Base-by-base conservation (phyloP, 1,284 basidiomycete genomes). In the Mycosarcoma mackinlayi region DNA sequence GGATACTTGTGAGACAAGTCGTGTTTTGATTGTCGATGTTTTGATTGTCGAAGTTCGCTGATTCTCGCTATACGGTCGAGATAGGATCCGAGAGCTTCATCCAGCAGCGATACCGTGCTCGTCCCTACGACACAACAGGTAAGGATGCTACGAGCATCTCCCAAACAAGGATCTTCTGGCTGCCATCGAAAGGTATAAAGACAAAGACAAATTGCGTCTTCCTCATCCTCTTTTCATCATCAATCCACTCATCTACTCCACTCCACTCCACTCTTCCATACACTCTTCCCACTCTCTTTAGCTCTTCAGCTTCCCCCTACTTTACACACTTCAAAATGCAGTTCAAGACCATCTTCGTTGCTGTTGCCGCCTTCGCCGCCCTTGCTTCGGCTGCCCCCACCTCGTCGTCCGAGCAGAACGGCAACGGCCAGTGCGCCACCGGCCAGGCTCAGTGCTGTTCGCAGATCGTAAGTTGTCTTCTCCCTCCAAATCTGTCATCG, bases 281-380 rank as follows among this genome's bases (percentile, higher is more conserved):
- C 58, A 51, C 58, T 64, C 54, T 63, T 49, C 45, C 50, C 51
- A 50, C 56, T 56, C 57, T 65, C 53, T 67, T 51, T 53, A 55
- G 58, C 65, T 63, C 45, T 66, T 59, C 60, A 51, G 57, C 71
- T 73, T 54, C 30, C 33, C 52, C 42, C 51, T 14, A 19, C 28
- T n/a, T 33, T 24, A 53, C 37, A 25, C 19, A n/a, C 45, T 60
- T 67, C 60, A 75, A 75, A 63, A 75, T 75, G 73, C 68, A 75
- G 67, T 75, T 75, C 73, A 65, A 68, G 54, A 68, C 70, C 61
- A 63, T 73, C 68, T 62, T 75, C 53, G 66, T 58, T 46, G 37
- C 55, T 49, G 52, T 70, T 28, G 61, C 65, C 61, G 53, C 64
- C 58, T 28, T 67, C 50, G 70, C 71, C 54, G 66, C 60, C 56